These are phyloP conservation scores for Sicyos baderoa DNA, from an alignment of 306 rosid species.

Conservation along the genomic window DNA sequence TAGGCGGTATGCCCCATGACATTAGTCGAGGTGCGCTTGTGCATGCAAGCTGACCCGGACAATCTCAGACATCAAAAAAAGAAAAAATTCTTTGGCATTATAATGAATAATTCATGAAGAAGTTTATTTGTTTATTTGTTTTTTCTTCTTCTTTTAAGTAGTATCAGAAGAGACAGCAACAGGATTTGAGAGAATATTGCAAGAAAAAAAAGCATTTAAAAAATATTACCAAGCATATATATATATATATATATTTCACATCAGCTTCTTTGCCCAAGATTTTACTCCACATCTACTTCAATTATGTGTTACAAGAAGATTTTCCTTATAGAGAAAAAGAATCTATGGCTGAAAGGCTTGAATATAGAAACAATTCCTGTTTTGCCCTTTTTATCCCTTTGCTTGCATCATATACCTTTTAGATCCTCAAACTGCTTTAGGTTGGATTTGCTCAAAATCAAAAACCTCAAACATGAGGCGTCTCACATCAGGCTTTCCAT, in stretches of 20 bases:
- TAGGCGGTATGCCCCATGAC: too few species aligned
- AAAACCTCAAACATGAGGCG: slow-evolving; percentile 89
- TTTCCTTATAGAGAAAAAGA: not conserved
- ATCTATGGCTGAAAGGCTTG: not conserved
- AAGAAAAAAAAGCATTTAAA: not conserved
- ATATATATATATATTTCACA: not conserved
- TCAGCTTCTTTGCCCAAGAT: not conserved
- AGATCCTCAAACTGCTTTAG: slow-evolving; percentile 54
- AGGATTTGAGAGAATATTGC: not conserved
- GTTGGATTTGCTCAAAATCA: slow-evolving; percentile 89
- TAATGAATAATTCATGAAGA: not conserved
- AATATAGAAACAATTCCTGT: not conserved
- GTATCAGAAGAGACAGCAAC: not conserved
- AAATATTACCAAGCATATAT: not conserved
- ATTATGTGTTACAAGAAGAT: not conserved
- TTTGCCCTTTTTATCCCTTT: not conserved
- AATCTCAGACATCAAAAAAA: too few species aligned
- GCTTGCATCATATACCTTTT: not conserved
- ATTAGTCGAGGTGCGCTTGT: too few species aligned
- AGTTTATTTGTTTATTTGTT: not conserved
- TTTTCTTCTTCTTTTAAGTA: too few species aligned
- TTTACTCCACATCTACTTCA: not conserved
- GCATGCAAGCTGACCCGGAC: too few species aligned
- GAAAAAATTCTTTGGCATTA: not conserved
- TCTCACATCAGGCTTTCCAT: slow-evolving; percentile 92